Percentiles rank a stretch among this genome's conserved stretches.
phyloP scores from a whole-genome alignment of 108 stramenopile genomes.

The Cyclotella distinguenda region DNA sequence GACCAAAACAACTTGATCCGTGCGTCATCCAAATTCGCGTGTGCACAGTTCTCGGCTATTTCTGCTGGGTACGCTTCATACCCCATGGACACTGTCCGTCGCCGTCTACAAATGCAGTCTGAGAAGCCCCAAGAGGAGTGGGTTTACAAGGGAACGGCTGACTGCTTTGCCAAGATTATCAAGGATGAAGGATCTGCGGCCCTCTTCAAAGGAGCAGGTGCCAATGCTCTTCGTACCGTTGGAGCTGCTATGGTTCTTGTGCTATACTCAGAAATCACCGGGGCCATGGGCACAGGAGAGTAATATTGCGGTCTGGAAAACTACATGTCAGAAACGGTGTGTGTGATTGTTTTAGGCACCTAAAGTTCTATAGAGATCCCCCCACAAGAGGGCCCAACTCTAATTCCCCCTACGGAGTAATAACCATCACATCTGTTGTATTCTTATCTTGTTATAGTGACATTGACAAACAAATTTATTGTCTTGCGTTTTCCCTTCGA shows the following conservation, averaged over 20 bases:
- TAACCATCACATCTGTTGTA: too few species aligned
- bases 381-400: too few species aligned
- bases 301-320: slow-evolving; percentile 3
- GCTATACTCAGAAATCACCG: slow-evolving; percentile 97
- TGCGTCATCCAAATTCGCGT: slow-evolving; percentile 93
- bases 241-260: slow-evolving; percentile 97
- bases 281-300: slow-evolving; percentile 51
- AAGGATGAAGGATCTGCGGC: slow-evolving; percentile 91
- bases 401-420: too few species aligned
- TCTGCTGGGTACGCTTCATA: slow-evolving; percentile 96
- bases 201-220: slow-evolving; percentile 99
- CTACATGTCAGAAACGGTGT: too few species aligned
- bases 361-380: too few species aligned
- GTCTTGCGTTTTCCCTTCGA: too few species aligned
- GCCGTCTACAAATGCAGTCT: slow-evolving; percentile 99
- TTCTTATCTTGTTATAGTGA: too few species aligned
- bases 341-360: too few species aligned
- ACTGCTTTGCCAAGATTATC: slow-evolving; percentile 96
- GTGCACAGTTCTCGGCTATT: slow-evolving; percentile 95
- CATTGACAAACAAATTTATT: too few species aligned
- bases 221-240: slow-evolving; percentile 97
- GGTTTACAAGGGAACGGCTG: slow-evolving; percentile 94
- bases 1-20: slow-evolving; percentile 78
- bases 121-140: slow-evolving; percentile 94
- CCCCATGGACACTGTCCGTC: slow-evolving; percentile 99